Percentiles rank a stretch among this genome's conserved stretches.
phyloP scores from a whole-genome alignment of 495 filamentous ascomycete species.

The Annulohypoxylon bovei region DNA sequence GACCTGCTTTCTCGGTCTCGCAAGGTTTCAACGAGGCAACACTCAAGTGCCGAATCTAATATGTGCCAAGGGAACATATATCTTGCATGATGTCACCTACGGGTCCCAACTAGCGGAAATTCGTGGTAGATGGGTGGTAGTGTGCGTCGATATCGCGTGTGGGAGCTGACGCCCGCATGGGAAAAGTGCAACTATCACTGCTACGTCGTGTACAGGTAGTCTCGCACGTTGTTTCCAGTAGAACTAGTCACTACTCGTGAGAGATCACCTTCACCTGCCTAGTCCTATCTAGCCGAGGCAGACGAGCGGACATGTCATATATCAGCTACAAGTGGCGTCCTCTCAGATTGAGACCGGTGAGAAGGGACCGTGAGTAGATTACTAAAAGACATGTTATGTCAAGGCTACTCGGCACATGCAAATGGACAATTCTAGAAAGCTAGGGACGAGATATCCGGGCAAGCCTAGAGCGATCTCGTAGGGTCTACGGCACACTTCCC shows the following conservation, averaged over 20 bases:
- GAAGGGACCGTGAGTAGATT: constrained; percentile 16
- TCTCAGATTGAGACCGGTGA: constrained; percentile 35
- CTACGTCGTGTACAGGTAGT: constrained; percentile 26
- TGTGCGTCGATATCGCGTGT: constrained; percentile 17
- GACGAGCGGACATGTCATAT: constrained; percentile 36
- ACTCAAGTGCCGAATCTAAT: constrained; percentile 39
- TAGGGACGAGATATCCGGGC: constrained; percentile 15
- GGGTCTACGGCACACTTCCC: constrained; percentile 6
- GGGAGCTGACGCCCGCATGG: constrained; percentile 12
- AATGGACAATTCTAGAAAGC: constrained; percentile 20
- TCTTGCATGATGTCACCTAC: constrained; percentile 41
- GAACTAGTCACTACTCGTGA: constrained; percentile 5
- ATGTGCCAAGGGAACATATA: constrained; percentile 33
- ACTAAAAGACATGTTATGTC: neutral
- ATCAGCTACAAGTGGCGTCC: constrained; percentile 23
- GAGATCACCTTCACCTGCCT: neutral
- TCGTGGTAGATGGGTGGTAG: constrained; percentile 11
- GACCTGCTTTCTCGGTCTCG: constrained; percentile 9
- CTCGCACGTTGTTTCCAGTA: neutral
- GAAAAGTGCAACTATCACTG: neutral
- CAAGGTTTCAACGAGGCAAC: constrained; percentile 39
- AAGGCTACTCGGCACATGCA: constrained; percentile 21
- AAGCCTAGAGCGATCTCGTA: constrained; percentile 18
- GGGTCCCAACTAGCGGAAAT: constrained; percentile 4
- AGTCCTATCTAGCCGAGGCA: constrained; percentile 19